Evolutionary conservation across 2,329 filamentous ascomycete genomes (phyloP), one percentile per base, ranked within the genome.

Genomic region (Volutella citrinella): DNA sequence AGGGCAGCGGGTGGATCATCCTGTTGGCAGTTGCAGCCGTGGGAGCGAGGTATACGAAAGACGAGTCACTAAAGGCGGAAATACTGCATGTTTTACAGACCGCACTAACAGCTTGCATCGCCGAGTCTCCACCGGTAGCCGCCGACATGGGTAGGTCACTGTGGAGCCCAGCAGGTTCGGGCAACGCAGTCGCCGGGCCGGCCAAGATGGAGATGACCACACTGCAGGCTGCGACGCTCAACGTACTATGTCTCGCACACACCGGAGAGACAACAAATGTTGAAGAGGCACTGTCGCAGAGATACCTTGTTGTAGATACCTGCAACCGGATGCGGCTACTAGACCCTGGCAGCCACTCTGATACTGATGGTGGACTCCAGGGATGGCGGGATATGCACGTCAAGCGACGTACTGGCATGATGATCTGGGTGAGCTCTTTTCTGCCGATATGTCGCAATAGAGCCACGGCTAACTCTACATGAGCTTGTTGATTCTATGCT

Each of bases 401-500:
- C 10, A 19, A 17, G 7, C 18, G 13, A 4, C 19, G 33, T 11
- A 31, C 33, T 11, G 27, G 27, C 7, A 31, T 31, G 23, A 36
- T 36, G 33, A 15, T 31, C 5, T 27, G 27, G 27, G 33, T 36
- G 14, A 13, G 33, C 11, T 9, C 5, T 6, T 18, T 6, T 6
- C 13, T 10, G 4, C n/a, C n/a, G n/a, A n/a, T n/a, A n/a, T n/a
- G n/a, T 14, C 9, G 14, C 3, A 14, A n/a, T 5, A 25, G 10
- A 11, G 1, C 15, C 11, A 12, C 18, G 3, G 14, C 21, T 30
- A 17, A 35, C 7, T 5, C 9, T 24, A 4, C 16, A 10, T 7
- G n/a, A 36, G 33, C 18, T 36, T 2, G 22, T 36, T 4, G 33
- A 36, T n/a, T 25, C 22, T 3, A 18, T 36, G 5, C 13, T 36